Evolutionary conservation across 83 land plant species (phyloP).

Genomic region (Thuja plicata): DNA sequence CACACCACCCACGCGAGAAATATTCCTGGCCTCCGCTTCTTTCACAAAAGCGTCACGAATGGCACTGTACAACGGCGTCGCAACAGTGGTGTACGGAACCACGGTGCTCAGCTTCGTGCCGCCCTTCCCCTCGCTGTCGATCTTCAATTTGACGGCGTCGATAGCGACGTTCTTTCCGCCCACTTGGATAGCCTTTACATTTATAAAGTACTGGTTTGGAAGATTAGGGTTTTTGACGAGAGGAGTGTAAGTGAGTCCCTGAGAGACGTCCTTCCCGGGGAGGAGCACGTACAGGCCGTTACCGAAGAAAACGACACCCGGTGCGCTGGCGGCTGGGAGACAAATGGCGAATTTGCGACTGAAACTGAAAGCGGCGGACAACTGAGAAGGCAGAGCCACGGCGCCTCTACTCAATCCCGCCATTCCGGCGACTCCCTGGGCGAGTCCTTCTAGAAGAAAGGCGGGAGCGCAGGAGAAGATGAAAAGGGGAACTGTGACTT

Average conservation of each 20-base stretch:
- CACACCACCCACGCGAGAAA: conserved; percentile 33
- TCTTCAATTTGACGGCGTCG: conserved; percentile 33
- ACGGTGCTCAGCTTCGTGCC: conserved; percentile 66
- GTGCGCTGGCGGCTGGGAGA: conserved; percentile 14
- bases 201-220: conserved; percentile 45
- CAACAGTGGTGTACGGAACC: conserved; percentile 45
- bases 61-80: conserved; percentile 38
- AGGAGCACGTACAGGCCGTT: conserved; percentile 29
- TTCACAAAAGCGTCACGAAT: conserved; percentile 29
- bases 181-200: conserved; percentile 45
- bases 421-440: conserved; percentile 31
- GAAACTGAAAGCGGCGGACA: conserved; percentile 37
- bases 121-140: conserved; percentile 43
- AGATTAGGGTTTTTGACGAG: conserved; percentile 35
- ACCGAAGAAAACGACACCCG: conserved; percentile 55
- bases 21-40: conserved; percentile 24
- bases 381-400: conserved; percentile 28
- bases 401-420: conserved; percentile 35
- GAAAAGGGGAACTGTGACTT: conserved; percentile 20
- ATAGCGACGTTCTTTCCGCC: conserved; percentile 25
- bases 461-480: conserved; percentile 38
- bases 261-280: conserved; percentile 37
- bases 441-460: conserved; percentile 29
- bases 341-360: conserved; percentile 43
- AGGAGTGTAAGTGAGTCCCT: conserved; percentile 34